phyloP scores from a whole-genome alignment of 768 basidiomycete species.

The Serendipita sp. region DNA sequence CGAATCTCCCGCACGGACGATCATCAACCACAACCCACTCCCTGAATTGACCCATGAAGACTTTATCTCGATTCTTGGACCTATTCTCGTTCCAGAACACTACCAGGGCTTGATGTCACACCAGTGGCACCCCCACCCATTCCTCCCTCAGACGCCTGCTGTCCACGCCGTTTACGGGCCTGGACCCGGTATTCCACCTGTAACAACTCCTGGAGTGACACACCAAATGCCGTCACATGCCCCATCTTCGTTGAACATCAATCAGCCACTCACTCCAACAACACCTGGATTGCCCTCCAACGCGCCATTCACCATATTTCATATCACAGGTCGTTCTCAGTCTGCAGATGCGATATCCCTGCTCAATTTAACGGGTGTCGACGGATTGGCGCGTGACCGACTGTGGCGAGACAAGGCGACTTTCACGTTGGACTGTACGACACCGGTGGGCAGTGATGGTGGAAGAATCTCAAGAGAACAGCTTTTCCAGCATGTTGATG shows the following conservation, averaged over 20 bases:
- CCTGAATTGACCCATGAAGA: slow-evolving; percentile 80
- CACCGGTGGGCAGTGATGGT: background rate
- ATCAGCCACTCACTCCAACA: slow-evolving; percentile 33
- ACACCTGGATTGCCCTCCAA: background rate
- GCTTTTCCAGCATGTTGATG: slow-evolving; percentile 71
- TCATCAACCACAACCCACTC: slow-evolving; percentile 76
- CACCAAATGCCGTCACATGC: slow-evolving; percentile 22
- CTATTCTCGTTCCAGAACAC: slow-evolving; percentile 70
- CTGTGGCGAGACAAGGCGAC: slow-evolving; percentile 74
- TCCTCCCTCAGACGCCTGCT: slow-evolving; percentile 20
- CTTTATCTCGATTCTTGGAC: slow-evolving; percentile 62
- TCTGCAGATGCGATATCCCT: slow-evolving; percentile 45
- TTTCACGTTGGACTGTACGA: slow-evolving; percentile 37
- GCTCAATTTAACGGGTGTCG: slow-evolving; percentile 60
- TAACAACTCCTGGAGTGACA: slow-evolving; percentile 17
- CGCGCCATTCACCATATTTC: slow-evolving; percentile 75
- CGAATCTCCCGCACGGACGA: slow-evolving; percentile 44
- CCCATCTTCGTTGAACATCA: slow-evolving; percentile 19
- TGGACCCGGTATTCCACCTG: slow-evolving; percentile 9
- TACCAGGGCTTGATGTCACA: slow-evolving; percentile 29
- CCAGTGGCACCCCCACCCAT: slow-evolving; percentile 13
- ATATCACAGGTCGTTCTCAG: slow-evolving; percentile 67
- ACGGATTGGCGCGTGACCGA: slow-evolving; percentile 66
- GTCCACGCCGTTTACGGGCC: slow-evolving; percentile 17
- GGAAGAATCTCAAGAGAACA: slow-evolving; percentile 17